phyloP scores from a whole-genome alignment of 2,329 filamentous ascomycete species.

The Ophiocordyceps polyrhachis-furcata region DNA sequence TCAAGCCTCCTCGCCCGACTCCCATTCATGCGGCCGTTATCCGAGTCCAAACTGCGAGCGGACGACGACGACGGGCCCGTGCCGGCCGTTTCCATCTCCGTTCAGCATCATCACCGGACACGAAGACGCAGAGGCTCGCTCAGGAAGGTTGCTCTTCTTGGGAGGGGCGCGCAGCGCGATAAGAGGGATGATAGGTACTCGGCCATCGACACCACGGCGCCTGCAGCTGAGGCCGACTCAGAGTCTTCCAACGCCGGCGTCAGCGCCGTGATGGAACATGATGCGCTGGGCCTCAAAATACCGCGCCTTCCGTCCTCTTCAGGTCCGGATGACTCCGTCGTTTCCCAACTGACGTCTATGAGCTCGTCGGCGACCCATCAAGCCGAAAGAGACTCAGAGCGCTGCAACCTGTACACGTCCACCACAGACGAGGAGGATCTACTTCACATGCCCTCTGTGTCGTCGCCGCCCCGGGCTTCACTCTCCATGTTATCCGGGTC shows the following conservation, averaged over 20 bases:
- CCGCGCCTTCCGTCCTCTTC: slow-evolving; percentile 23
- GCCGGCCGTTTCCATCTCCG: background rate
- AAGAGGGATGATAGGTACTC: slow-evolving; percentile 31
- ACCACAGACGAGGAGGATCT: slow-evolving; percentile 75
- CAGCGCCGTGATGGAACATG: slow-evolving; percentile 9
- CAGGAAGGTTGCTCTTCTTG: background rate
- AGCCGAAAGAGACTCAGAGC: slow-evolving; percentile 6
- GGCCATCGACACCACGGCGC: slow-evolving; percentile 20
- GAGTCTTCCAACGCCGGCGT: slow-evolving; percentile 4
- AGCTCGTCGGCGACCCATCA: slow-evolving; percentile 3
- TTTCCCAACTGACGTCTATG: slow-evolving; percentile 13
- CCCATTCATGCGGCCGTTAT: background rate
- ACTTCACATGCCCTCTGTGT: slow-evolving; percentile 39
- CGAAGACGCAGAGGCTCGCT: background rate
- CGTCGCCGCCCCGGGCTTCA: slow-evolving; percentile 22
- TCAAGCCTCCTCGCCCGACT: background rate
- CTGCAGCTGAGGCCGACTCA: slow-evolving; percentile 8
- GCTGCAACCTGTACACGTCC: slow-evolving; percentile 25
- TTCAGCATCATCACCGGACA: background rate
- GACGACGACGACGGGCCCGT: background rate
- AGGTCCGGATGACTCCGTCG: slow-evolving; percentile 26
- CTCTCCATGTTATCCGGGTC: slow-evolving; percentile 34
- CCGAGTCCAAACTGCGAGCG: background rate
- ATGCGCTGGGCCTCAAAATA: slow-evolving; percentile 26
- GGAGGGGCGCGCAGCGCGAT: slow-evolving; percentile 20